A percentile compares a stretch with the other conserved stretches of the same genome.
Conservation (phyloP, 2,329 filamentous ascomycete genomes). For the Pseudofabraea citricarpa region DNA sequence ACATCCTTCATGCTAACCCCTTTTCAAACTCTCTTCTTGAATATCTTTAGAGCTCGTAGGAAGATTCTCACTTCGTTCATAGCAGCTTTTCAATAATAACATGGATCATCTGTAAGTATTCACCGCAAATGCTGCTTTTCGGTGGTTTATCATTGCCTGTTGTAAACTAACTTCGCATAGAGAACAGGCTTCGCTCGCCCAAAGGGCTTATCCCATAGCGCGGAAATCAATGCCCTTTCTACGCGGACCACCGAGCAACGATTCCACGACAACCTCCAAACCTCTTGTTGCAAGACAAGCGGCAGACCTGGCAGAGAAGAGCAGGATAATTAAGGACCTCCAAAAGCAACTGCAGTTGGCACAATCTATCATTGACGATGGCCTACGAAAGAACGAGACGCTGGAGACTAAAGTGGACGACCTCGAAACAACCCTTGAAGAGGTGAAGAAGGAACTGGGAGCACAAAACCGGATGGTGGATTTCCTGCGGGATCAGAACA, state of each 20-base stretch:
- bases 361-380: neutral
- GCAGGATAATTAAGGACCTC: neutral
- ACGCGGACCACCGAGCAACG: neutral
- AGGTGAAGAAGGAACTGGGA: constrained; percentile 1
- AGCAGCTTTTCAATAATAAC: no score
- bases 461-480: neutral
- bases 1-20: no score
- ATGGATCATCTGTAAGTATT: neutral
- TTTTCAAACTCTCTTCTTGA: no score
- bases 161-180: neutral
- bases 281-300: neutral
- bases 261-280: neutral
- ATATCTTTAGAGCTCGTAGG: no score
- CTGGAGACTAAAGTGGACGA: neutral
- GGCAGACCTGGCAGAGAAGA: neutral
- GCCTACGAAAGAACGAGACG: neutral
- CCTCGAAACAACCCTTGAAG: neutral
- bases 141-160: neutral
- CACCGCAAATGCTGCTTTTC: neutral
- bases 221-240: constrained; percentile 2
- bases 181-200: neutral
- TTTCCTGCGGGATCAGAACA: neutral
- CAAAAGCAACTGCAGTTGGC: neutral
- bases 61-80: no score
- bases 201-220: neutral